These are phyloP conservation scores for Phialocephala sp. DNA, from an alignment of 2,329 filamentous ascomycete genomes.

Conservation along the genomic window DNA sequence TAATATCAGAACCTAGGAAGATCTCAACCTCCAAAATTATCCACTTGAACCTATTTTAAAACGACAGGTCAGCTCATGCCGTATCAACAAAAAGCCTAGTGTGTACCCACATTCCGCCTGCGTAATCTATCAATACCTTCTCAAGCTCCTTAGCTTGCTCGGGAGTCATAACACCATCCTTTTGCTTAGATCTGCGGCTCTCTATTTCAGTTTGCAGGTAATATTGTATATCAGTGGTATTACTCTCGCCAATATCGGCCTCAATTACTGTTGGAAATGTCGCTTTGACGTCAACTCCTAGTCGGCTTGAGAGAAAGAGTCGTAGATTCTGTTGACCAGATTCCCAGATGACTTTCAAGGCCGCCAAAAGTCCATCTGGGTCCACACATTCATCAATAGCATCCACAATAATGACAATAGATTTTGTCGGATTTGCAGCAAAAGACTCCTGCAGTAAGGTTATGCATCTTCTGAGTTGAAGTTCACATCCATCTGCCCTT, in stretches of 20 bases:
- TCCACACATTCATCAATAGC: background rate
- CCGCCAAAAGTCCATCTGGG: background rate
- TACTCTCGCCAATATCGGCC: background rate
- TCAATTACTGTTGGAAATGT: background rate
- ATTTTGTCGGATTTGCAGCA: background rate
- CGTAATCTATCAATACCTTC: background rate
- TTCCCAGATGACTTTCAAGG: background rate
- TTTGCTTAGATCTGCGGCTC: background rate
- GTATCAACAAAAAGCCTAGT: background rate
- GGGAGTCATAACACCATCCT: background rate
- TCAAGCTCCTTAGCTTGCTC: background rate
- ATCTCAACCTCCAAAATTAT: background rate
- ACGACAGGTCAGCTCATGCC: background rate
- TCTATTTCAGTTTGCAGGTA: background rate
- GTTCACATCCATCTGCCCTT: background rate
- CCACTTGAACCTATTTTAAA: background rate
- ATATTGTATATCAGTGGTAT: background rate
- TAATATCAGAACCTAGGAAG: background rate
- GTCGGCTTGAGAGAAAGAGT: background rate
- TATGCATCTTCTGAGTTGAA: background rate
- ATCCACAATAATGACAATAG: background rate
- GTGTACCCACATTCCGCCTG: background rate
- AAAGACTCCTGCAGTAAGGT: background rate
- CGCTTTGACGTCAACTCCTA: background rate
- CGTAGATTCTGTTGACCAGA: background rate